Base-by-base conservation (phyloP, 176 grass and related monocot species). In the Aegilops bicornis region DNA sequence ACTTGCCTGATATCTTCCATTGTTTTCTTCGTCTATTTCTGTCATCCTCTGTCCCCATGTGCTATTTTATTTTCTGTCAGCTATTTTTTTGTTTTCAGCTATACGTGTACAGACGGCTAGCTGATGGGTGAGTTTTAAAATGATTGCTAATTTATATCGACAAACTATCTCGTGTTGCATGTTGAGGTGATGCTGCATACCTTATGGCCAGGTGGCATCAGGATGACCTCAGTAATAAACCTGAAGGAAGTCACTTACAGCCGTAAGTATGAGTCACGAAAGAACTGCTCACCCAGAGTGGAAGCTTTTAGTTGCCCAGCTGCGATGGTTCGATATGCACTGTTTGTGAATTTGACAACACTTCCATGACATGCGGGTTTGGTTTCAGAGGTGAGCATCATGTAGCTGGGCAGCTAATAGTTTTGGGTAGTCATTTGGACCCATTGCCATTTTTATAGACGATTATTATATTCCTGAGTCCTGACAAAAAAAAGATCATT, bases 1-100 rank as follows among this genome's bases (percentile, higher is more conserved):
- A 87, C 89, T 84, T 83, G 89, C 40, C 8, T 76, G 15, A 50
- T 69, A 31, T 54, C 62, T 91, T 91, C 80, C 48, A 22, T 61
- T 60, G 47, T 45, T 59, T 60, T 27, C 43, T 83, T 79, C 12
- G 65, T 36, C 50, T 62, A 61, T 48, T 73, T n/a, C 20, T 80
- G 67, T 69, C 67, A 86, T 3, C 43, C 42, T 61, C 47, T 78
- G 39, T 7, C n/a, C 82, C 12, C 48, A 14, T 73, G n/a, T 14
- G 12, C 36, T 54, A 24, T 78, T 37, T 23, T 79, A 47, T 37
- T 71, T 27, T 36, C 10, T 12, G 39, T 56, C 33, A 12, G 5
- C 43, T 60, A 39, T 70, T 71, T 19, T 83, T 82, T 76, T 78
- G 24, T 83, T 36, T 43, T 80, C 67, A 59, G 47, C 58, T 32